Conservation (phyloP, 2,329 filamentous ascomycete species). For the Clonostachys solani region DNA sequence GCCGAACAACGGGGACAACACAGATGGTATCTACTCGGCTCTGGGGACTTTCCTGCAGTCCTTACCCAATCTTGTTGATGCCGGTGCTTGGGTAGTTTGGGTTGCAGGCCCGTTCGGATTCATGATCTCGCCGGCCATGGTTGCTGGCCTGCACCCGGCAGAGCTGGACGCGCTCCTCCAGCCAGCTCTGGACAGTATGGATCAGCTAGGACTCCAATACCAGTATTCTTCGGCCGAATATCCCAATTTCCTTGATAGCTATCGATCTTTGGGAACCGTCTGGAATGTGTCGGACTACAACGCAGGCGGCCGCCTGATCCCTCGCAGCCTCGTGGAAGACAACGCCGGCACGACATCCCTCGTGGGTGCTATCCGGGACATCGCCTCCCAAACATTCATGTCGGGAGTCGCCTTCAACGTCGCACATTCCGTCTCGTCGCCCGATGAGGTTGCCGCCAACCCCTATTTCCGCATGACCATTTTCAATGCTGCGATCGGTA, state of each 20-base stretch:
- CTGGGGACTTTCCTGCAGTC: neutral
- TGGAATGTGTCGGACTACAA: constrained; percentile 23
- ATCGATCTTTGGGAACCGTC: constrained; percentile 24
- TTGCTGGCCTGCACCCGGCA: constrained; percentile 3
- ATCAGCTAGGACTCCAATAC: constrained; percentile 13
- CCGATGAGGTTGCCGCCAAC: too few species aligned
- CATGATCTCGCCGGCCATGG: constrained; percentile 6
- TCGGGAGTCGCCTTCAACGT: neutral
- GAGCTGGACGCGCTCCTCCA: constrained; percentile 15
- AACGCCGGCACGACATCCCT: constrained; percentile 19
- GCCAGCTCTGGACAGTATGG: constrained; percentile 19
- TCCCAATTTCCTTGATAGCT: constrained; percentile 22
- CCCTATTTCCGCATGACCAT: too few species aligned
- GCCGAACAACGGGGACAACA: constrained; percentile 15
- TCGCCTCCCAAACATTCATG: constrained; percentile 17
- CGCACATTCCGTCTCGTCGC: too few species aligned
- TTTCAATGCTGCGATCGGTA: too few species aligned
- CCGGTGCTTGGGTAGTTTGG: constrained; percentile 44
- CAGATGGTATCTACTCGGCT: constrained; percentile 3
- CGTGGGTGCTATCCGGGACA: constrained; percentile 12
- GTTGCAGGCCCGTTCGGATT: constrained; percentile 42
- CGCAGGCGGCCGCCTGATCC: constrained; percentile 29
- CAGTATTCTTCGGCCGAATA: constrained; percentile 9
- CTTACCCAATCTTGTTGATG: constrained; percentile 33
- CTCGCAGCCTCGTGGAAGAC: constrained; percentile 13